Evolutionary conservation across 305 asterid genomes (phyloP), one percentile per base, ranked within the genome.

Genomic region (Fraxinus ornus): DNA sequence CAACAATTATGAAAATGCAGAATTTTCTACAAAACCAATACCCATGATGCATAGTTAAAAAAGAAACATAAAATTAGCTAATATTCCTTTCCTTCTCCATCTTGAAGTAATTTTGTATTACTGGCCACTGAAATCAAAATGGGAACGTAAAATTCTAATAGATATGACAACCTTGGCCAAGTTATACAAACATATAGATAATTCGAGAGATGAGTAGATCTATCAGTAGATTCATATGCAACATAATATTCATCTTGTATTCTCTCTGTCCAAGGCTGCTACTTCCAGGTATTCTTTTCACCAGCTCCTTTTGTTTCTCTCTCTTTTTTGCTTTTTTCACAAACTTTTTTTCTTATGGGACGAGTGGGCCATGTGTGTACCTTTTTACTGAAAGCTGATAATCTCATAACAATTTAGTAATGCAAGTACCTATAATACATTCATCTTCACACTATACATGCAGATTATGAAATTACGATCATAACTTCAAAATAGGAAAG

Each of bases 401-500:
- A 9, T 62, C 32, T 21, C 33, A 19, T 19, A 70, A 75, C 36
- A 15, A 79, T 33, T 66, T 28, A 55, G 49, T 55, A 21, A 39
- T 57, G 80, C 49, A 33, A 77, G 57, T 47, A 73, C 78, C 71
- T 62, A 19, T 62, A 62, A 62, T 24, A 2, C 36, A 62, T 9
- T 0, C 73, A 66, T 60, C 70, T 60, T 60, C 28, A 21, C 1
- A 10, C 70, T 60, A 60, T 60, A 60, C 4, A 19, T 9, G 70
- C 70, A 60, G 12, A 13, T 21, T 60, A 6, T 21, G 32, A 60
- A 60, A 60, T 60, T 60, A 75, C 41, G 62, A 77, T 22, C 74
- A 39, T 60, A 81, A 44, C 78, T 79, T 84, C 71, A 41, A 68
- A 79, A 37, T 21, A n/a, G 76, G 76, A 85, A 26, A 62, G n/a